These are phyloP conservation scores for Fusarium secorum DNA, from an alignment of 2,329 filamentous ascomycete genomes.

Conservation along the genomic window DNA sequence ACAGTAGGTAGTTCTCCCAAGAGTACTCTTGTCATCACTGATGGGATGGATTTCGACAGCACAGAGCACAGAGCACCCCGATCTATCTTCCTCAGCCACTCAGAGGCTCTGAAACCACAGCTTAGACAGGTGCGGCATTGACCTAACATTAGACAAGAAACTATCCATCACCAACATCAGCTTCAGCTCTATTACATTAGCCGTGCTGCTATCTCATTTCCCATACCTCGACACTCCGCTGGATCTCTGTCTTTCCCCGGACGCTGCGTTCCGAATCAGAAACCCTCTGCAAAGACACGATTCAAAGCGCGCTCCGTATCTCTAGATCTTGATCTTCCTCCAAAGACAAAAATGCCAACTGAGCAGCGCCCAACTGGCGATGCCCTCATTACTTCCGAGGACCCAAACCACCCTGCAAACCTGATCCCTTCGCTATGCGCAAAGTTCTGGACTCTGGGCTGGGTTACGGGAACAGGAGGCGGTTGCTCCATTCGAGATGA, in stretches of 20 bases:
- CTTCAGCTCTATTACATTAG: neutral
- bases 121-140: constrained; percentile 24
- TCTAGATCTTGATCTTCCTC: neutral
- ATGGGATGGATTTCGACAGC: constrained; percentile 9
- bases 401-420: constrained; percentile 92
- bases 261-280: constrained; percentile 18
- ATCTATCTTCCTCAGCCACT: constrained; percentile 10
- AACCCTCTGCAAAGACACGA: neutral
- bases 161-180: constrained; percentile 9
- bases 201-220: constrained; percentile 27
- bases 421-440: constrained; percentile 91
- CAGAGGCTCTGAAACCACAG: constrained; percentile 17
- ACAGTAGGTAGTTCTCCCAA: neutral
- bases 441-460: constrained; percentile 94
- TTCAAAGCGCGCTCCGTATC: constrained; percentile 1
- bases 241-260: constrained; percentile 20
- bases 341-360: constrained; percentile 29
- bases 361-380: constrained; percentile 29
- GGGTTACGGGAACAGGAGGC: constrained; percentile 89
- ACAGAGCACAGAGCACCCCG: constrained; percentile 6
- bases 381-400: constrained; percentile 64
- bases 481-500: constrained; percentile 78
- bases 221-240: neutral
- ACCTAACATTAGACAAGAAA: constrained; percentile 21
- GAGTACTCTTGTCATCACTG: neutral